These are phyloP conservation scores for Colletotrichum cereale DNA, from an alignment of 2,329 filamentous ascomycete genomes.

Conservation along the genomic window DNA sequence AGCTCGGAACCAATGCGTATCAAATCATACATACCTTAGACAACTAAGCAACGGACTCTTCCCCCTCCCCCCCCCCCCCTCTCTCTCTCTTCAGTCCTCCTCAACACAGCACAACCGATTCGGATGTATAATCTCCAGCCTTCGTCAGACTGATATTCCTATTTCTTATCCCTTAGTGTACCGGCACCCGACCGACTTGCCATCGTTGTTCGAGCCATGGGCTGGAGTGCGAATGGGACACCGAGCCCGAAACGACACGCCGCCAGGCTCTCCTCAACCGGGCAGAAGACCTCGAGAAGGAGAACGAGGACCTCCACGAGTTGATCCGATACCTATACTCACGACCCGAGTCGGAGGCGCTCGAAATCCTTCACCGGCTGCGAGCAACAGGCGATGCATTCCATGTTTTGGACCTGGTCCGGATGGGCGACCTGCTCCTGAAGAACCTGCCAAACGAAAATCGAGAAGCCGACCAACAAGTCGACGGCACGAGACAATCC, in stretches of 20 bases:
- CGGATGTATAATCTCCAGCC: not conserved
- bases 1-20: not conserved
- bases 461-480: not conserved
- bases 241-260: slow-evolving; percentile 32
- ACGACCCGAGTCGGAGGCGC: slow-evolving; percentile 13
- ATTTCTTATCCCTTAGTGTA: slow-evolving; percentile 8
- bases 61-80: not conserved
- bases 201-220: slow-evolving; percentile 21
- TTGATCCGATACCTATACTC: not conserved
- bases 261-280: slow-evolving; percentile 15
- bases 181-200: slow-evolving; percentile 32
- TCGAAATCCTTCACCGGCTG: slow-evolving; percentile 25
- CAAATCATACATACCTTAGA: slow-evolving; percentile 16
- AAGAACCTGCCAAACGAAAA: not conserved
- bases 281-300: slow-evolving; percentile 21
- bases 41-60: not conserved
- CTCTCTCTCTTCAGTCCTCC: too few relatives aligned
- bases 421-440: slow-evolving; percentile 19
- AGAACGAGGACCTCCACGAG: slow-evolving; percentile 28
- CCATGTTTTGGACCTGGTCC: slow-evolving; percentile 19
- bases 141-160: not conserved
- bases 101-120: not conserved
- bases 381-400: slow-evolving; percentile 26
- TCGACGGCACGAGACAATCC: not conserved
- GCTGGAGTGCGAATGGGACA: slow-evolving; percentile 31